A percentile compares a stretch with the other conserved stretches of the same genome.
Evolutionary conservation across 177 flowering plant species (phyloP).

Genomic region (Tripterygium wilfordii): DNA sequence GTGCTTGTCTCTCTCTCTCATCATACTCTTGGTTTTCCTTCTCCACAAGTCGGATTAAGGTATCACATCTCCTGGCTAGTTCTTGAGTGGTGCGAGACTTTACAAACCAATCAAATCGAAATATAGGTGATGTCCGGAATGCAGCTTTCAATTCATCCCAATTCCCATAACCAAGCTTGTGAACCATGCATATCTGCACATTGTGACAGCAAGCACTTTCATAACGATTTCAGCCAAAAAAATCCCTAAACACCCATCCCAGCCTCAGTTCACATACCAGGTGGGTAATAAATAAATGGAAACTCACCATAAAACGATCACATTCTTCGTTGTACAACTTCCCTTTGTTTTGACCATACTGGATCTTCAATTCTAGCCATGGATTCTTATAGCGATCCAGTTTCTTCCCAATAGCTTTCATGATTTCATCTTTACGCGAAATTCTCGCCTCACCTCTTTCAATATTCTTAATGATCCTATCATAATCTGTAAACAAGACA

Average conservation of each 20-base stretch:
- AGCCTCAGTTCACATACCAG: too few species aligned
- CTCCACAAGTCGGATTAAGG: constrained; percentile 88
- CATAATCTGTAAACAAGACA: constrained; percentile 60
- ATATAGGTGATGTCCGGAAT: constrained; percentile 87
- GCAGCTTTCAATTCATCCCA: constrained; percentile 99
- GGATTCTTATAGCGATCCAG: constrained; percentile 98
- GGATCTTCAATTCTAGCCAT: constrained; percentile 96
- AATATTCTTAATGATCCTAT: constrained; percentile 91
- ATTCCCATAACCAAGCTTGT: constrained; percentile 99
- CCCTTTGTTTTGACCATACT: constrained; percentile 99
- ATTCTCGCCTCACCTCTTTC: constrained; percentile 99
- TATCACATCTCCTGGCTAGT: constrained; percentile 97
- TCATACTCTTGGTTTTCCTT: constrained; percentile 95
- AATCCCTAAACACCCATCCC: too few species aligned
- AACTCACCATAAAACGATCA: constrained; percentile 94
- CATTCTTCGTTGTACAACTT: constrained; percentile 99
- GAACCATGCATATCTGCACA: constrained; percentile 92
- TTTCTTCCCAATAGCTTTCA: constrained; percentile 99
- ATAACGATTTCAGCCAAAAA: too few species aligned
- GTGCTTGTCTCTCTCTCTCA: constrained; percentile 96
- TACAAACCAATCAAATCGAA: constrained; percentile 98
- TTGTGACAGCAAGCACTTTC: too few species aligned
- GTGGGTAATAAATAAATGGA: too few species aligned
- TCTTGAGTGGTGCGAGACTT: constrained; percentile 98
- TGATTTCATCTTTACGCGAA: constrained; percentile 94